Conservation (phyloP, 352 stramenopile species). For the Phytopythium aichiense region DNA sequence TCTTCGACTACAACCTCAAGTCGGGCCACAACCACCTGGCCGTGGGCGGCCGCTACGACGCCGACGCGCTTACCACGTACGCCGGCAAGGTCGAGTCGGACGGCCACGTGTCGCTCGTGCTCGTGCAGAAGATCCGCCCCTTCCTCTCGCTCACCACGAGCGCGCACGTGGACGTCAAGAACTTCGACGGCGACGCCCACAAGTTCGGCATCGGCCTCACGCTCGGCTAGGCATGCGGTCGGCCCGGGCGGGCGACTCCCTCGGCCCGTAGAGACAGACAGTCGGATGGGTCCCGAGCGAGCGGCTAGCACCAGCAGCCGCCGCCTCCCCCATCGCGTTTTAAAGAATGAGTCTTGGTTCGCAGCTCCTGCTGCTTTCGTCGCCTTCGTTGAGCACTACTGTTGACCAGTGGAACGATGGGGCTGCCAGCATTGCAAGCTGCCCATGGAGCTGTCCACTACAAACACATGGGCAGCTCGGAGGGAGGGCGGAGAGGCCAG, state of each 20-base stretch:
- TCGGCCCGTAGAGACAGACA: conserved; percentile 2
- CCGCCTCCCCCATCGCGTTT: neutral
- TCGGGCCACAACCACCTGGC: conserved; percentile 77
- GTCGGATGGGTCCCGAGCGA: neutral
- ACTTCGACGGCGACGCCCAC: conserved; percentile 88
- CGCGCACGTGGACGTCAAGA: conserved; percentile 88
- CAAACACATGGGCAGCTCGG: neutral
- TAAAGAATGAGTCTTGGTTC: neutral
- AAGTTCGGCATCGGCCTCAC: conserved; percentile 90
- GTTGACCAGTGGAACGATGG: too few species aligned
- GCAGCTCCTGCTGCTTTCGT: too few species aligned
- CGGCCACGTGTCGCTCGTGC: conserved; percentile 79
- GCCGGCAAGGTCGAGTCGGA: conserved; percentile 85
- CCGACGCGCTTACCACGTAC: conserved; percentile 80
- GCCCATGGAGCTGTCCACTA: too few species aligned
- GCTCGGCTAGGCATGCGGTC: conserved; percentile 52
- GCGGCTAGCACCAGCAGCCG: neutral
- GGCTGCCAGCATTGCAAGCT: neutral
- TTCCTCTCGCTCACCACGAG: conserved; percentile 82
- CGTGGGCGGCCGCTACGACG: conserved; percentile 79
- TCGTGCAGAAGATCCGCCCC: conserved; percentile 84
- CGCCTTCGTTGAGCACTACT: too few species aligned
- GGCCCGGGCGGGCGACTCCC: neutral
- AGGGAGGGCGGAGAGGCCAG: neutral
- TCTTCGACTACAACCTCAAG: conserved; percentile 89